Conservation (phyloP, 2,329 filamentous ascomycete species). For the Arthrobotrys iridis region DNA sequence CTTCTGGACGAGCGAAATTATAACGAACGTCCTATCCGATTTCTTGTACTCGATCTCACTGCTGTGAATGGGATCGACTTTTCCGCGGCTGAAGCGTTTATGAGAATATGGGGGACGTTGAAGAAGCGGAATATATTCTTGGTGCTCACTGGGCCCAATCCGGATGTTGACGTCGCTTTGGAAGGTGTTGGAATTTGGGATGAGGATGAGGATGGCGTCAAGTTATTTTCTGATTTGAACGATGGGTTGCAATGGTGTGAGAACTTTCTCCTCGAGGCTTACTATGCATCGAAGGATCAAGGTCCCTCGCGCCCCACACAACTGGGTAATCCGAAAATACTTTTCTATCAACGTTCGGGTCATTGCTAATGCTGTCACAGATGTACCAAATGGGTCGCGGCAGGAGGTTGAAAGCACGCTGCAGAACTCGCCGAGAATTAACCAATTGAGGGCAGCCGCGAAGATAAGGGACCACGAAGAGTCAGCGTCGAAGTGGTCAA, state of each 20-base stretch:
- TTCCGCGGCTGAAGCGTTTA: conserved; percentile 94
- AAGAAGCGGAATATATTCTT: conserved; percentile 80
- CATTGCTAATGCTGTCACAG: conserved; percentile 19
- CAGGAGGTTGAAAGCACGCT: conserved; percentile 63
- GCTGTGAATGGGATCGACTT: conserved; percentile 95
- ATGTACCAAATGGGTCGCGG: conserved; percentile 25
- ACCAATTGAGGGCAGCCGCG: conserved; percentile 80
- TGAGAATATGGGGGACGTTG: conserved; percentile 86
- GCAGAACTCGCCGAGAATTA: conserved; percentile 80
- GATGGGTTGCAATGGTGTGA: conserved; percentile 93
- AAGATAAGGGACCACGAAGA: conserved; percentile 72
- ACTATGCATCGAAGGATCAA: conserved; percentile 68
- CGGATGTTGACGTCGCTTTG: conserved; percentile 79
- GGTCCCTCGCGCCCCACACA: conserved; percentile 24
- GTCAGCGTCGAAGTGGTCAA: conserved; percentile 76
- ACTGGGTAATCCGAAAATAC: conserved; percentile 12
- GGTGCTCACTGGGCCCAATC: conserved; percentile 80
- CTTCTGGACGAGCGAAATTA: conserved; percentile 87
- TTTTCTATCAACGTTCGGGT: neutral
- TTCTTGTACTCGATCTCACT: conserved; percentile 85
- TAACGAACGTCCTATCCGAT: conserved; percentile 80
- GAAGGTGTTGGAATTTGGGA: conserved; percentile 80
- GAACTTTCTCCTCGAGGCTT: conserved; percentile 86
- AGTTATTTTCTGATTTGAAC: conserved; percentile 88
- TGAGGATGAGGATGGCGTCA: conserved; percentile 75